Conservation (phyloP, 2,329 filamentous ascomycete genomes). For the Lachnum nothofagi region DNA sequence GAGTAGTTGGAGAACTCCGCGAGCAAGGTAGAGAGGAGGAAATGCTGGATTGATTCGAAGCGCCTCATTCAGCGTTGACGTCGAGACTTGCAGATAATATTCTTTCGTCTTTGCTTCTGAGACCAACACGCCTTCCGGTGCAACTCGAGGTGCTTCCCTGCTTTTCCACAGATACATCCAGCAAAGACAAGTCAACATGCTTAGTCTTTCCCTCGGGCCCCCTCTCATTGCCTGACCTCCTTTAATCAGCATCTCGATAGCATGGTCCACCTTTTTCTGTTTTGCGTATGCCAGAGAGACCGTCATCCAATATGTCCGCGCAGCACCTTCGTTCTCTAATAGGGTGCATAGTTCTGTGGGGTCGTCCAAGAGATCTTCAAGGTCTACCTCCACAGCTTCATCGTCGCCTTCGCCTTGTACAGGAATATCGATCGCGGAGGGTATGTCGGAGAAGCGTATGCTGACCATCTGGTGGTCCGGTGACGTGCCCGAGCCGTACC, state of each 20-base stretch:
- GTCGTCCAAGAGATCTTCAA: conserved; percentile 86
- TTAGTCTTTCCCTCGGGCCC: conserved; percentile 60
- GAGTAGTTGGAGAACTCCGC: conserved; percentile 82
- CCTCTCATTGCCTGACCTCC: conserved; percentile 56
- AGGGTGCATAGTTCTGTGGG: conserved; percentile 91
- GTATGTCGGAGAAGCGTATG: conserved; percentile 58
- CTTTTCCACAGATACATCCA: conserved; percentile 70
- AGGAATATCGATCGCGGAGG: conserved; percentile 60
- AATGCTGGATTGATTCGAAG: conserved; percentile 88
- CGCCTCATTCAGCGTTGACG: conserved; percentile 88
- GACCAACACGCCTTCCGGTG: conserved; percentile 57
- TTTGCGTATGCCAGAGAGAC: conserved; percentile 95
- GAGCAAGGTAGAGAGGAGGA: conserved; percentile 82
- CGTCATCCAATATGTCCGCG: conserved; percentile 95
- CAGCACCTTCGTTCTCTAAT: conserved; percentile 87
- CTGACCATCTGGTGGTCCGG: conserved; percentile 25
- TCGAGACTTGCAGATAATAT: conserved; percentile 85
- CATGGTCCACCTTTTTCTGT: conserved; percentile 85
- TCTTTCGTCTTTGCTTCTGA: conserved; percentile 87
- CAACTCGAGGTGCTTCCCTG: conserved; percentile 60
- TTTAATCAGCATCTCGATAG: conserved; percentile 65
- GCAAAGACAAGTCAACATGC: conserved; percentile 61
- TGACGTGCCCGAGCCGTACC: conserved; percentile 16
- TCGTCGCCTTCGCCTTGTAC: conserved; percentile 59
- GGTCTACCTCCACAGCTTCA: conserved; percentile 83